Conservation (phyloP, 768 basidiomycete species). For the Coprinellus micaceus region DNA sequence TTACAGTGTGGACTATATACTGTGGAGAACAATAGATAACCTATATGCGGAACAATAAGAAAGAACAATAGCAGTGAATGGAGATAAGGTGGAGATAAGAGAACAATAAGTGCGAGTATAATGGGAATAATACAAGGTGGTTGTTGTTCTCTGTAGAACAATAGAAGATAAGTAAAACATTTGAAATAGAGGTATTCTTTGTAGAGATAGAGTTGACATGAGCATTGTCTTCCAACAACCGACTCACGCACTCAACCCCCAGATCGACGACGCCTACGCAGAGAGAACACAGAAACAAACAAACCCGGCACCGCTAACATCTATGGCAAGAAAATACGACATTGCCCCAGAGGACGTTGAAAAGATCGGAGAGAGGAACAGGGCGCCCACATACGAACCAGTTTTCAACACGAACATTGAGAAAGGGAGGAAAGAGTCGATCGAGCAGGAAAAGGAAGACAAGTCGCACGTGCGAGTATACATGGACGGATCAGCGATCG, state of each 20-base stretch:
- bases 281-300: not conserved
- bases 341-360: slow-evolving; percentile 10
- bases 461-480: slow-evolving; percentile 11
- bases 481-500: slow-evolving; percentile 17
- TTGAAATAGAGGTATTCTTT: too few relatives aligned
- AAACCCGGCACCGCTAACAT: slow-evolving; percentile 3
- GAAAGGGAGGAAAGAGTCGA: slow-evolving; percentile 3
- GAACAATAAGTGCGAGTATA: too few relatives aligned
- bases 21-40: too few relatives aligned
- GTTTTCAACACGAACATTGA: slow-evolving; percentile 2
- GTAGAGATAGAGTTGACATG: too few relatives aligned
- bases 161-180: too few relatives aligned
- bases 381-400: not conserved
- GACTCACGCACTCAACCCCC: slow-evolving; percentile 3
- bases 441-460: slow-evolving; percentile 3
- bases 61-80: too few relatives aligned
- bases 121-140: too few relatives aligned
- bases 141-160: too few relatives aligned
- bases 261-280: not conserved
- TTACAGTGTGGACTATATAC: too few relatives aligned
- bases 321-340: slow-evolving; percentile 7
- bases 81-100: too few relatives aligned
- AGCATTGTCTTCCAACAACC: too few relatives aligned
- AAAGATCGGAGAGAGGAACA: not conserved
- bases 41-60: too few relatives aligned